Evolutionary conservation across 495 filamentous ascomycete genomes (phyloP).

Genomic region (Bathelium albidoporum): DNA sequence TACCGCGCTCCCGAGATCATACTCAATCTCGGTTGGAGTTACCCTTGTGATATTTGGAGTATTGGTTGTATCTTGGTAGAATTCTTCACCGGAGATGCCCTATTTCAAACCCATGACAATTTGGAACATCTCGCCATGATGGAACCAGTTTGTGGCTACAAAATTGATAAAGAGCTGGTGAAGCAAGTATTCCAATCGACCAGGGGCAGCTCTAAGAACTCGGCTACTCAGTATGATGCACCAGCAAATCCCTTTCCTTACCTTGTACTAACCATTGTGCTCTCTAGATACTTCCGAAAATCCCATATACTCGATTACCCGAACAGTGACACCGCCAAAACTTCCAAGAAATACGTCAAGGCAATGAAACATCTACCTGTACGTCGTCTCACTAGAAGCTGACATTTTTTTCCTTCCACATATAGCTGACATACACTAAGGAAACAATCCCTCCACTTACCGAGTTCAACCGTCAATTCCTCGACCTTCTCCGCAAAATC

Average conservation of each 20-base stretch:
- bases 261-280: neutral
- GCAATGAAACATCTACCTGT: slow-evolving; percentile 87
- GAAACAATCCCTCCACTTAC: slow-evolving; percentile 78
- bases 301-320: slow-evolving; percentile 68
- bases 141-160: slow-evolving; percentile 72
- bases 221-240: slow-evolving; percentile 65
- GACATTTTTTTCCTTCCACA: neutral
- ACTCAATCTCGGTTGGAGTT: slow-evolving; percentile 92
- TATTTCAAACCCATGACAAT: slow-evolving; percentile 98
- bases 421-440: slow-evolving; percentile 41
- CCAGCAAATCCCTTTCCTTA: neutral
- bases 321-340: slow-evolving; percentile 72
- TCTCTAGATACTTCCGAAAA: slow-evolving; percentile 70
- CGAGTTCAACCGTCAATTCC: slow-evolving; percentile 71
- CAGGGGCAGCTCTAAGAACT: slow-evolving; percentile 57
- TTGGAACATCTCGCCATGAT: slow-evolving; percentile 99
- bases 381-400: slow-evolving; percentile 28
- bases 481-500: slow-evolving; percentile 79
- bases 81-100: slow-evolving; percentile 93
- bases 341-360: slow-evolving; percentile 83
- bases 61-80: slow-evolving; percentile 99
- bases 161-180: slow-evolving; percentile 67
- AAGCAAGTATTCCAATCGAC: slow-evolving; percentile 55
- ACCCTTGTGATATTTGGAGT: slow-evolving; percentile 97
- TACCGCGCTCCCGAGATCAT: slow-evolving; percentile 98